Conservation (phyloP, 2,329 filamentous ascomycete species). For the Stagonosporopsis chrysanthemi region DNA sequence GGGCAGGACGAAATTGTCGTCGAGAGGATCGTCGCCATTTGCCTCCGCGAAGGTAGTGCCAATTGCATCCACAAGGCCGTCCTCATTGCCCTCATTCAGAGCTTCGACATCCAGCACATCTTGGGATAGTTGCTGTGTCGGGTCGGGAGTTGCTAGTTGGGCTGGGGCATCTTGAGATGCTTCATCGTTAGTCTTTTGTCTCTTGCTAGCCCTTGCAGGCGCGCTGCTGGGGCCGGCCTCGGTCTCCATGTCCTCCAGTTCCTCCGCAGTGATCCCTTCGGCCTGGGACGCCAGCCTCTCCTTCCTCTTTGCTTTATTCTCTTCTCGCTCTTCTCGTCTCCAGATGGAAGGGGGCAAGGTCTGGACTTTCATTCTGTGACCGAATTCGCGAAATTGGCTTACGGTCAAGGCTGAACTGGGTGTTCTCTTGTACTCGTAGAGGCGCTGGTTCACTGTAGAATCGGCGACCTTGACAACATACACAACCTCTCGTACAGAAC, state of each 20-base stretch:
- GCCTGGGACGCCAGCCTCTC: conserved; percentile 22
- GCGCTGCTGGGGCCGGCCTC: conserved; percentile 21
- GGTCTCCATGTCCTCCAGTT: conserved; percentile 13
- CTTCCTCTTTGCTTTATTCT: conserved; percentile 44
- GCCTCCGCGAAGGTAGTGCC: conserved; percentile 31
- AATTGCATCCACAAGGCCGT: conserved; percentile 29
- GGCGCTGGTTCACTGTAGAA: conserved; percentile 86
- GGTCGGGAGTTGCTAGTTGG: conserved; percentile 12
- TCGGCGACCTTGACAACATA: conserved; percentile 98
- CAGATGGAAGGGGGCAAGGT: conserved; percentile 79
- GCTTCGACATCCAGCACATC: conserved; percentile 25
- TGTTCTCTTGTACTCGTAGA: conserved; percentile 90
- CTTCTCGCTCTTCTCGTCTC: conserved; percentile 63
- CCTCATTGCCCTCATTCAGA: conserved; percentile 32
- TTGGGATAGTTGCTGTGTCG: conserved; percentile 12
- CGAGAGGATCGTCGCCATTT: conserved; percentile 28
- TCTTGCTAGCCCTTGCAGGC: conserved; percentile 32
- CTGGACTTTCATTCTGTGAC: conserved; percentile 71
- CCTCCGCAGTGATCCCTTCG: conserved; percentile 18
- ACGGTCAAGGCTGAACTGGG: conserved; percentile 86
- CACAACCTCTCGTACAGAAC: conserved; percentile 92
- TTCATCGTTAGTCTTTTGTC: conserved; percentile 32
- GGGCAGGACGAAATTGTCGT: conserved; percentile 35
- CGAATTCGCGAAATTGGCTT: conserved; percentile 78
- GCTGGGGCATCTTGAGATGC: conserved; percentile 20